Percentiles rank a stretch among this genome's conserved stretches.
Evolutionary conservation across 139 green algal species (phyloP).

Genomic region (Coelastrella sp.): DNA sequence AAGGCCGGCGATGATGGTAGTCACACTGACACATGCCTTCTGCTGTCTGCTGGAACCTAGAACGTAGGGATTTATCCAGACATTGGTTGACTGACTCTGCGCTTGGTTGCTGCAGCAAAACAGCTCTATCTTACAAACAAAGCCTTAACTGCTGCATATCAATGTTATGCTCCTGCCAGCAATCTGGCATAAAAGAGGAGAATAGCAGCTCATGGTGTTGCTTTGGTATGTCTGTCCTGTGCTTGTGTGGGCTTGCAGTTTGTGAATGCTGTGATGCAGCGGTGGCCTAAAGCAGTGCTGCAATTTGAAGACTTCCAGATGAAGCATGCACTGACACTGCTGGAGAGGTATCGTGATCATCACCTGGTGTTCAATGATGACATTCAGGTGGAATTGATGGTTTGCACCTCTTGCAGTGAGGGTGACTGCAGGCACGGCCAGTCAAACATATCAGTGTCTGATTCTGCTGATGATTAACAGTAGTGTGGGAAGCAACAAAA

Average conservation of each 20-base stretch:
- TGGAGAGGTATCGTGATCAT: slow-evolving; percentile 63
- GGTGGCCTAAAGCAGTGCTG: slow-evolving; percentile 79
- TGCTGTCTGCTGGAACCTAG: too few relatives aligned
- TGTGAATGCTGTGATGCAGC: slow-evolving; percentile 65
- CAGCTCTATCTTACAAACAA: too few relatives aligned
- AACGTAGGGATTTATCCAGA: too few relatives aligned
- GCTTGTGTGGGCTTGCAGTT: slow-evolving; percentile 56
- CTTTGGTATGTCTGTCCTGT: neutral
- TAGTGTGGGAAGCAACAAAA: too few relatives aligned
- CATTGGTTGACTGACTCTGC: too few relatives aligned
- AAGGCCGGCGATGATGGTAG: too few relatives aligned
- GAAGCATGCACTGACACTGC: slow-evolving; percentile 80
- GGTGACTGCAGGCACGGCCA: neutral
- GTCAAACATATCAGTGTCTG: neutral
- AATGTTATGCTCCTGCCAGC: too few relatives aligned
- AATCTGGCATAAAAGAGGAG: too few relatives aligned
- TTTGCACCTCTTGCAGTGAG: too few relatives aligned
- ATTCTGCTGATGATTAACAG: neutral
- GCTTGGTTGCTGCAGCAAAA: too few relatives aligned
- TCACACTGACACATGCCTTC: too few relatives aligned
- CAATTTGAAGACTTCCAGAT: slow-evolving; percentile 97
- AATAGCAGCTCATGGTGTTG: neutral
- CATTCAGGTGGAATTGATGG: slow-evolving; percentile 70
- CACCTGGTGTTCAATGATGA: slow-evolving; percentile 94
- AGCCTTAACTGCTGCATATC: too few relatives aligned